Conservation (phyloP, 2,329 filamentous ascomycete species). For the Xylaria sp. region DNA sequence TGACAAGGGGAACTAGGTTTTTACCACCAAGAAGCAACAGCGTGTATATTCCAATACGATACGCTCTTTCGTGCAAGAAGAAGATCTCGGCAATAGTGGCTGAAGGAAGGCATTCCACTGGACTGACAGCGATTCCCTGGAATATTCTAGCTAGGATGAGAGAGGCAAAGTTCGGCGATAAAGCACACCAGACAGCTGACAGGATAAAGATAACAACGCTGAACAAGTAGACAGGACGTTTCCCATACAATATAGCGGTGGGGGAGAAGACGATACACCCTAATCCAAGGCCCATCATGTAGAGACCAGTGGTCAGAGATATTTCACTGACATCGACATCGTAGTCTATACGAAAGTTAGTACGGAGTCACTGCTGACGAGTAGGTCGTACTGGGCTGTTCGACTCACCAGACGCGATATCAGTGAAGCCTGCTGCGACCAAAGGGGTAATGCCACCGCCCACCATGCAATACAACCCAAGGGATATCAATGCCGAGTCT, state of each 20-base stretch:
- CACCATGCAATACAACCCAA: slow-evolving; percentile 91
- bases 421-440: slow-evolving; percentile 84
- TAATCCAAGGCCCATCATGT: slow-evolving; percentile 90
- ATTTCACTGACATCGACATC: slow-evolving; percentile 71
- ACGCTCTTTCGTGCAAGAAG: slow-evolving; percentile 91
- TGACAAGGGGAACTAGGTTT: slow-evolving; percentile 85
- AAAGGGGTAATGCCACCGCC: slow-evolving; percentile 92
- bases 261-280: slow-evolving; percentile 85
- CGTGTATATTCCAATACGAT: slow-evolving; percentile 91
- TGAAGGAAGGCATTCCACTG: slow-evolving; percentile 89
- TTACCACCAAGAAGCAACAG: slow-evolving; percentile 86
- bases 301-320: slow-evolving; percentile 85
- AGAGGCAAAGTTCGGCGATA: slow-evolving; percentile 79
- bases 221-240: slow-evolving; percentile 84
- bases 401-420: slow-evolving; percentile 62
- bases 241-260: slow-evolving; percentile 88
- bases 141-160: slow-evolving; percentile 82
- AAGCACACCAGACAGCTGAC: slow-evolving; percentile 81
- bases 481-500: slow-evolving; percentile 75
- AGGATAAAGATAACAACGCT: slow-evolving; percentile 77
- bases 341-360: slow-evolving; percentile 47
- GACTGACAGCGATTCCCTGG: slow-evolving; percentile 84
- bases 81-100: slow-evolving; percentile 96
- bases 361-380: slow-evolving; percentile 7
- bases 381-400: slow-evolving; percentile 40